Conservation (phyloP, 2,329 filamentous ascomycete species). For the Tothia fuscella region DNA sequence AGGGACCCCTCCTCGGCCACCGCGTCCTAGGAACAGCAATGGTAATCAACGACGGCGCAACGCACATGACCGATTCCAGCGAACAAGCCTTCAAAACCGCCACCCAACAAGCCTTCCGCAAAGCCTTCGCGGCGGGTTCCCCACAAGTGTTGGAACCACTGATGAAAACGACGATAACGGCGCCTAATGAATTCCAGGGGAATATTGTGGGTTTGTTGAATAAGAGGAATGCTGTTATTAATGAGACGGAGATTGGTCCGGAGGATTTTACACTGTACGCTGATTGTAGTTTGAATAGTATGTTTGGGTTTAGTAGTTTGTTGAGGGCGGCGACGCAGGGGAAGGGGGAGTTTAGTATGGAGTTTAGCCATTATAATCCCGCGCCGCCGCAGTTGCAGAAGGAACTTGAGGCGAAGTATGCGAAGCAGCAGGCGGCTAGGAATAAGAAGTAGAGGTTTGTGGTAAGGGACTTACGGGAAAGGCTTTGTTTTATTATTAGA, state of each 20-base stretch:
- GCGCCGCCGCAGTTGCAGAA: slow-evolving; percentile 83
- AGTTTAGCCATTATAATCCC: slow-evolving; percentile 90
- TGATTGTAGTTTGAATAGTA: slow-evolving; percentile 87
- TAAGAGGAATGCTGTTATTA: slow-evolving; percentile 90
- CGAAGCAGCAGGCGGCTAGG: slow-evolving; percentile 54
- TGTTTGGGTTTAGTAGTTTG: slow-evolving; percentile 95
- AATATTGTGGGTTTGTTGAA: slow-evolving; percentile 90
- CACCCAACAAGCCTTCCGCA: slow-evolving; percentile 92
- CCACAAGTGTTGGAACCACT: slow-evolving; percentile 85
- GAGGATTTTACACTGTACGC: slow-evolving; percentile 91
- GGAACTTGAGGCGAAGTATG: slow-evolving; percentile 55
- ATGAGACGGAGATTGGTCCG: slow-evolving; percentile 84
- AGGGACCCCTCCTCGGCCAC: slow-evolving; percentile 86
- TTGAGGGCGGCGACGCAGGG: slow-evolving; percentile 89
- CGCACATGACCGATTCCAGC: slow-evolving; percentile 93
- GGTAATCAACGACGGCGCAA: slow-evolving; percentile 92
- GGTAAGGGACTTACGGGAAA: too few relatives aligned
- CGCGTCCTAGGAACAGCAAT: slow-evolving; percentile 80
- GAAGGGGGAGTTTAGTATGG: slow-evolving; percentile 98
- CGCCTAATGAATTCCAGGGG: slow-evolving; percentile 94
- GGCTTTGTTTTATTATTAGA: too few relatives aligned
- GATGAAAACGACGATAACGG: slow-evolving; percentile 97
- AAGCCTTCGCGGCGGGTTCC: slow-evolving; percentile 70
- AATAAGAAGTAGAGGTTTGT: slow-evolving; percentile 46
- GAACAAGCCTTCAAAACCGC: slow-evolving; percentile 94